Percentiles rank a stretch among this genome's conserved stretches.
Evolutionary conservation across 192 early-diverging fungal species (phyloP).

Genomic region (Podila epigama): DNA sequence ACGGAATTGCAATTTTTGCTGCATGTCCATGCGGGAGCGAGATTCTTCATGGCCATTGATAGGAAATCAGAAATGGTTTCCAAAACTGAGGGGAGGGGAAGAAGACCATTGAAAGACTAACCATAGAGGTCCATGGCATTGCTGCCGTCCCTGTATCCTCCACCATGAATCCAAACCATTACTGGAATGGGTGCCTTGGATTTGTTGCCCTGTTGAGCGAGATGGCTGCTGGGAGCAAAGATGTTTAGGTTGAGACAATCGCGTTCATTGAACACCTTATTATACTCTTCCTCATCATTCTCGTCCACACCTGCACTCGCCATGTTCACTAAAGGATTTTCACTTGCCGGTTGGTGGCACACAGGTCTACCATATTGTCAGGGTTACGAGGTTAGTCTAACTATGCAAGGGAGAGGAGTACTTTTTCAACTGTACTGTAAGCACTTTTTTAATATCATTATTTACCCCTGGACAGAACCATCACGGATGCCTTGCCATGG

Average conservation of each 20-base stretch:
- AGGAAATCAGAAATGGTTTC: too few relatives aligned
- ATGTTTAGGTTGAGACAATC: constrained; percentile 61
- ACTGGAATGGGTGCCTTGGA: constrained; percentile 11
- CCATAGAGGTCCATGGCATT: constrained; percentile 31
- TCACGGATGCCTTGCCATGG: constrained; percentile 39
- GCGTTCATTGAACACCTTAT: constrained; percentile 18
- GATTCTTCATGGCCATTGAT: too few relatives aligned
- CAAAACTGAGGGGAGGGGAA: too few relatives aligned
- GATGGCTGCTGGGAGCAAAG: constrained; percentile 23
- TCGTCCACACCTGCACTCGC: constrained; percentile 6
- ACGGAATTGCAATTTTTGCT: too few relatives aligned
- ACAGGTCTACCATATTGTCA: constrained; percentile 29
- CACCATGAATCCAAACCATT: constrained; percentile 46
- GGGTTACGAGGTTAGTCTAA: too few relatives aligned
- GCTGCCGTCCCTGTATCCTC: constrained; percentile 22
- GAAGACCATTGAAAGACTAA: background rate
- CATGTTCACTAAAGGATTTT: constrained; percentile 21
- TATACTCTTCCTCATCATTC: constrained; percentile 14
- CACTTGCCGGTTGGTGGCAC: constrained; percentile 19
- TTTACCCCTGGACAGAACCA: constrained; percentile 22
- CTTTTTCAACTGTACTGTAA: background rate
- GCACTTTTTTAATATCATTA: too few relatives aligned
- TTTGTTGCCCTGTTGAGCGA: background rate
- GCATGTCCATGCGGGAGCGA: too few relatives aligned
- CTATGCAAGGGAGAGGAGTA: background rate